phyloP scores from a whole-genome alignment of 2,329 filamentous ascomycete genomes.

The Stagonosporopsis chrysanthemi region DNA sequence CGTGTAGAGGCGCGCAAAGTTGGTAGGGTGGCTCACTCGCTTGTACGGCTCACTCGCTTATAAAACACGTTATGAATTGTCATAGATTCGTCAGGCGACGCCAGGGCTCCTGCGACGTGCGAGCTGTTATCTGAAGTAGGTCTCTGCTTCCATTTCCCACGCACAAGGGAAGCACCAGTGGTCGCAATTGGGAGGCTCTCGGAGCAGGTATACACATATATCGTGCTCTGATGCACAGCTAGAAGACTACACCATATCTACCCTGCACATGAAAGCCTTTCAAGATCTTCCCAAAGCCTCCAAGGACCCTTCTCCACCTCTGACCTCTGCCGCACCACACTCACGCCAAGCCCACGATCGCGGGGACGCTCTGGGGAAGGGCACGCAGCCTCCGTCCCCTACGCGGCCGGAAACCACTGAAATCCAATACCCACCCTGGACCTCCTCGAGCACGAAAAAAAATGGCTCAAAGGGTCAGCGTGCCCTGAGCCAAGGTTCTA shows the following conservation, averaged over 20 bases:
- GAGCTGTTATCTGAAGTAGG: not conserved
- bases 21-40: too few relatives aligned
- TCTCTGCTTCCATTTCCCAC: not conserved
- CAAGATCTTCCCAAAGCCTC: not conserved
- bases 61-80: too few relatives aligned
- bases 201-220: not conserved
- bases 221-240: not conserved
- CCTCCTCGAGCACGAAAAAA: not conserved
- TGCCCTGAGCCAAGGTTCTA: constrained; percentile 10
- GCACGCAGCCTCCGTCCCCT: not conserved
- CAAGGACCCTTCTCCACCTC: not conserved
- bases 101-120: not conserved
- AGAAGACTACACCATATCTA: not conserved
- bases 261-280: not conserved
- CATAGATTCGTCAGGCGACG: not conserved
- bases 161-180: not conserved
- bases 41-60: too few relatives aligned
- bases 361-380: constrained; percentile 2
- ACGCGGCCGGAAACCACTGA: not conserved
- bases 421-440: not conserved
- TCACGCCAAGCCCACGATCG: not conserved
- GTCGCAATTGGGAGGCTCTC: not conserved
- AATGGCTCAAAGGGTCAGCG: constrained; percentile 8
- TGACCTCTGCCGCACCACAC: not conserved
- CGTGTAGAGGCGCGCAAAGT: too few relatives aligned